Base-by-base conservation (phyloP, 2,329 filamentous ascomycete genomes). In the Monosporascus sp. region DNA sequence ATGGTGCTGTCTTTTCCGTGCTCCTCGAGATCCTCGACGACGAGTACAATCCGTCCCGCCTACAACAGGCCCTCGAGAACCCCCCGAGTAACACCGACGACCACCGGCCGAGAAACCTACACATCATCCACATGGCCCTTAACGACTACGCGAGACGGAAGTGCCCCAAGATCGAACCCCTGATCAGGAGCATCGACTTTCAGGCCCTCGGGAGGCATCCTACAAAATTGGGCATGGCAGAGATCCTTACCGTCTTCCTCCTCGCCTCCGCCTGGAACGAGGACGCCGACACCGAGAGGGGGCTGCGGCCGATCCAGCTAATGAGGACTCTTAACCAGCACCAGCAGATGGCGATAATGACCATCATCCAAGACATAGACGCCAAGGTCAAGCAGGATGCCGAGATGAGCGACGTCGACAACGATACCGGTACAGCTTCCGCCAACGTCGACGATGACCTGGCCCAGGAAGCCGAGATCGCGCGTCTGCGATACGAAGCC, bases 211-310 rank as follows among this genome's bases (percentile, higher is more conserved):
- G 78, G 55, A 79, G 82, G 59, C 76, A 81, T 58, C 77, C 79
- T 25, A 79, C 82, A 60, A 71, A 73, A 25, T 72, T 79, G 57
- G 76, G 79, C 56, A 77, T 83, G 72, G 48, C 24, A 59, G 60
- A 51, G 73, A 73, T 88, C 49, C 72, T 88, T 43, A 82, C 82
- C 54, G 74, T 87, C 52, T 77, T 87, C 64, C 73, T 88, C 22
- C 78, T 84, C n/a, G 82, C 82, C 25, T 79, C 84, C 57, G 77
- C 79, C 43, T 46, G 43, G 63, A 83, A 83, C 14, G 77, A 81
- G 25, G 78, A 82, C 51, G 77, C 77, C 52, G 73, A 75, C 51
- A 77, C 77, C 52, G 73, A 75, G 37, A 72, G 72, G 61, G 84
- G 83, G 63, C 75, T 87, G 45, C 67, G 66, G 7, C 67, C 68